Base-by-base conservation (phyloP, 306 rosid genomes). In the Carpinus fangiana region DNA sequence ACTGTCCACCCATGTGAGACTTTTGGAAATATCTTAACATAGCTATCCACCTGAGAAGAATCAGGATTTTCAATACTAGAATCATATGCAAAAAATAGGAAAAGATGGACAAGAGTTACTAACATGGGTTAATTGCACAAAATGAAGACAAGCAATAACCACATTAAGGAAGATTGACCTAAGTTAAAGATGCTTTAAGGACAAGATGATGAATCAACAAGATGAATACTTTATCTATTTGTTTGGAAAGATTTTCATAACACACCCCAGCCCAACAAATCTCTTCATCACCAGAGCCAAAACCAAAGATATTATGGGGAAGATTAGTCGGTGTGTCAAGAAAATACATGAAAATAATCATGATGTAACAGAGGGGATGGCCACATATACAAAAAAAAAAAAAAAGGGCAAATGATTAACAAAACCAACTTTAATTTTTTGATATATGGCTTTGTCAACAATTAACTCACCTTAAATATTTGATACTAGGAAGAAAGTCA, bases 1-100 rank as follows among this genome's bases (percentile, higher is more conserved):
- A 62, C 51, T 2, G 82, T 77, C 85, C 88, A 81, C 10, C 85
- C 88, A 4, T 85, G 88, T 5, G 4, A 64, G 46, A 81, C 83
- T 61, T 76, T 79, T 0, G 88, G 85, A 12, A 78, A 85, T 46
- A 81, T 55, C 83, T 85, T 85, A 65, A 78, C 85, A 62, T 61
- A 81, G 23, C 61, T 13, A 72, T 72, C 61, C 7, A 72, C 76
- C 76, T 72, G 59, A 12, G 7, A 70, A 45, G 51, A 48, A 70
- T 45, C n/a, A 13, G 3, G 23, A 66, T 38, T 41, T 38, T 64
- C 16, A 14, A 14, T 20, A 66, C 41, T 66, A 9, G 45, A 13
- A 62, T 62, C 68, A 62, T 23, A 57, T 59, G 65, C 16, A 59
- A 59, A 59, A 59, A 59, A 7, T 11, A 13, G 36, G 36, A 59